Base-by-base conservation (phyloP, 1,139 yeast species). In the Lodderomyces theae region DNA sequence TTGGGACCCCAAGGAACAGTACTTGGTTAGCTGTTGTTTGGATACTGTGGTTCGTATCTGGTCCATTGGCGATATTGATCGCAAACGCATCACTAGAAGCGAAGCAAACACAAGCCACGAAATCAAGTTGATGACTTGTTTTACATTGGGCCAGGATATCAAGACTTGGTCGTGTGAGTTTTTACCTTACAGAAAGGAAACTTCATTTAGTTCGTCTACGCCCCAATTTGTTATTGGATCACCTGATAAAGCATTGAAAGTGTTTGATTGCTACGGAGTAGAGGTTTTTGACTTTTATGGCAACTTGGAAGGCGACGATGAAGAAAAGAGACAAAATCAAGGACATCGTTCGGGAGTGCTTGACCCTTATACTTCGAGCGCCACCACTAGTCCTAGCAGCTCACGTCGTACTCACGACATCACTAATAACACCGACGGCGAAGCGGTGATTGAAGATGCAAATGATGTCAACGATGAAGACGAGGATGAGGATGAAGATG, bases 1-100 rank as follows among this genome's bases (percentile, higher is more conserved):
- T 54, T 82, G 96, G 86, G 87, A 90, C 9, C 81, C 82, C 0
- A 77, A 80, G 46, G 90, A 86, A 52, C 60, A 71, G n/a, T 77
- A 74, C 50, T 53, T 87, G 26, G 76, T 87, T 12, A 75, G 87
- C 13, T 80, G 90, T 44, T 79, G 89, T 4, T 74, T 74, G 53
- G 92, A 86, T 57, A 79, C 80, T 21, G 70, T 74, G 18, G 80
- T 84, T 8, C 70, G 82, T 39, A 70, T 87, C 5, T 86, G 94
- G 86, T 78, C 79, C 47, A 66, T 83, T n/a, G 62, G 61, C 2
- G 66, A 52, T 11, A 47, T 58, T 19, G 53, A 54, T 29, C 49
- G 54, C 50, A 51, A 42, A 49, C 63, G 46, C 51, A 40, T 40
- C 23, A 45, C 40, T 5, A 18, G 50, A 30, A 43, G 46, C 19